Percentiles rank a stretch among this genome's conserved stretches.
These are phyloP conservation scores for Hippophae gyantsensis DNA, from an alignment of 306 rosid genomes.

Conservation along the genomic window DNA sequence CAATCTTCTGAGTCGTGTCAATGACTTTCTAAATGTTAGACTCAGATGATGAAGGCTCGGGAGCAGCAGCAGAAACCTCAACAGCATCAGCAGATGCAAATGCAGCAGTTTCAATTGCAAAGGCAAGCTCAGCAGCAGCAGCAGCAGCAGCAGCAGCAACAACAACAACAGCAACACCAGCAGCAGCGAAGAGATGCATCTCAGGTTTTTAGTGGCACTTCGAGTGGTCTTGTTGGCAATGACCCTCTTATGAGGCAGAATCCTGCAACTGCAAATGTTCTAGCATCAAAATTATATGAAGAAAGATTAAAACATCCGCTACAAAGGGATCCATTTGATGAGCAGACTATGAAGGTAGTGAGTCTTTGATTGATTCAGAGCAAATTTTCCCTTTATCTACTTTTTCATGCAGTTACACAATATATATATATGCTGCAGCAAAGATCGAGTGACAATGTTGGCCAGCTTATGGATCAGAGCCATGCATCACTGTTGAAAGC, in stretches of 20 bases:
- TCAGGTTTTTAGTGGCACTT: constrained; percentile 28
- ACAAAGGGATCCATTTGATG: constrained; percentile 40
- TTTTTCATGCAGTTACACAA: constrained; percentile 11
- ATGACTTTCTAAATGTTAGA: constrained; percentile 24
- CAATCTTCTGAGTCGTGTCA: background rate
- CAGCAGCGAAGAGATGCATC: constrained; percentile 35
- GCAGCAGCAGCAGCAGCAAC: background rate
- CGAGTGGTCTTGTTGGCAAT: constrained; percentile 27
- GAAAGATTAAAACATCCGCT: constrained; percentile 40
- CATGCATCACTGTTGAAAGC: constrained; percentile 35
- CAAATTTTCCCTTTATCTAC: constrained; percentile 2
- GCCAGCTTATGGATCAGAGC: constrained; percentile 36
- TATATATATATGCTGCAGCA: constrained; percentile 36
- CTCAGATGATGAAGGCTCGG: constrained; percentile 42
- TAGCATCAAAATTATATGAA: constrained; percentile 36
- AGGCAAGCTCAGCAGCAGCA: constrained; percentile 41
- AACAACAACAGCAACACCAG: background rate
- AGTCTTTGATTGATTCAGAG: constrained; percentile 14
- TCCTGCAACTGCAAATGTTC: constrained; percentile 30
- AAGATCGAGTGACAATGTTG: constrained; percentile 27
- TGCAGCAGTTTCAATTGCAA: constrained; percentile 35
- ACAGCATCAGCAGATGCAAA: constrained; percentile 34
- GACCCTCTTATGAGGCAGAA: constrained; percentile 40
- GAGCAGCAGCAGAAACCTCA: constrained; percentile 38
- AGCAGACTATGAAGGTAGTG: constrained; percentile 41